Percentiles rank a stretch among this genome's conserved stretches.
Conservation (phyloP, 495 filamentous ascomycete genomes). For the Podospora australis region DNA sequence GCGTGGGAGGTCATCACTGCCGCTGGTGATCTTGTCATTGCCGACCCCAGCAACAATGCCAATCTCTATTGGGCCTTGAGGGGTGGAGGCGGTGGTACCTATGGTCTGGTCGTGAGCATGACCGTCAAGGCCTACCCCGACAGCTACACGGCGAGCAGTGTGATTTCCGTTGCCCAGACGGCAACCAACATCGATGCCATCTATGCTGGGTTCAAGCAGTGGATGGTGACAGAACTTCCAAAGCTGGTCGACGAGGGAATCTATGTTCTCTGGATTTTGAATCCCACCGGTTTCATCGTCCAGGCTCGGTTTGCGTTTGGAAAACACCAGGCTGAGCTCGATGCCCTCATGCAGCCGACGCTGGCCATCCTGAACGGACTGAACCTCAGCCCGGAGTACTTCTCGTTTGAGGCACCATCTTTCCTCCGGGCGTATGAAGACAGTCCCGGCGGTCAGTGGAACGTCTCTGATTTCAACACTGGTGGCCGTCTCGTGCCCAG, state of each 20-base stretch:
- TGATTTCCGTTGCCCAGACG: not conserved
- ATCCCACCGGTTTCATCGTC: not conserved
- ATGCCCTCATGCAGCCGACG: not conserved
- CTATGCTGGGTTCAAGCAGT: conserved; percentile 6
- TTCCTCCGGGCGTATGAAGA: not conserved
- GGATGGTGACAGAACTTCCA: conserved; percentile 4
- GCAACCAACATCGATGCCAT: not conserved
- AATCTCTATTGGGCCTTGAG: conserved; percentile 58
- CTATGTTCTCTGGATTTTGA: not conserved
- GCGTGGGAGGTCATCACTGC: conserved; percentile 42
- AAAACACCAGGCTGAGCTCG: not conserved
- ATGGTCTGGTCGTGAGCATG: conserved; percentile 44
- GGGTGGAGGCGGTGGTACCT: conserved; percentile 52
- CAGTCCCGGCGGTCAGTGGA: not conserved
- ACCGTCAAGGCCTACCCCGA: conserved; percentile 35
- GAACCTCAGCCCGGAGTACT: not conserved
- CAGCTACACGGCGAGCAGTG: conserved; percentile 3
- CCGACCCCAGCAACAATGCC: conserved; percentile 33
- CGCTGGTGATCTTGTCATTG: conserved; percentile 38
- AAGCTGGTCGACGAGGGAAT: not conserved
- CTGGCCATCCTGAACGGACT: not conserved
- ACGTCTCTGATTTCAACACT: not conserved
- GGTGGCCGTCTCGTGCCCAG: not conserved
- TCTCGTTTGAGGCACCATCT: not conserved
- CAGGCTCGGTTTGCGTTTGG: not conserved